Evolutionary conservation across 176 grass and related monocot species (phyloP), one percentile per base, ranked within the genome.

Genomic region (Carex parvula): DNA sequence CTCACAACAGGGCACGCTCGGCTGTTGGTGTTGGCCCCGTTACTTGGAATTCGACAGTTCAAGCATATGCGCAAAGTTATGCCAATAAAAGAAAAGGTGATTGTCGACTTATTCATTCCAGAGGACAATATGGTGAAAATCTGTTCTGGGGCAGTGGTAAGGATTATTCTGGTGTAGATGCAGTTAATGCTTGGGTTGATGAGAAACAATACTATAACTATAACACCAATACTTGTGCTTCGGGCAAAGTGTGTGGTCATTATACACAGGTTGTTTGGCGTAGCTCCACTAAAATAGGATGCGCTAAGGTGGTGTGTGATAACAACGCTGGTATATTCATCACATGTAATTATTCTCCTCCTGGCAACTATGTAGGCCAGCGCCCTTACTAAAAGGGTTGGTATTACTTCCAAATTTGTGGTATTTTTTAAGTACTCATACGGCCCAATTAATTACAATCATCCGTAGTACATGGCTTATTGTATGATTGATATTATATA

Each of bases 141-240:
- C 1, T 79, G 7, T 79, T 58, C 18, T 22, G 74, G 74, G 74
- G 74, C 17, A 12, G 3, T 1, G 74, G 74, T 10, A 26, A 21
- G 18, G 74, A 79, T 59, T 79, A 10, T 32, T 79, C 74, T 53
- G 42, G 24, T 30, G 10, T 35, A n/a, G 74, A 79, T 35, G 74
- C 74, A 17, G 74, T 79, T 13, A 29, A 79, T 16, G 0, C 0
- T 9, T 79, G 46, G 46, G 74, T 79, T 0, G 10, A 16, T 29
- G 74, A 79, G 44, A 79, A 79, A 18, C 74, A 79, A 22, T 58
- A 79, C 17, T n/a, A n/a, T n/a, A n/a, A n/a, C n/a, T n/a, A n/a
- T n/a, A n/a, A n/a, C n/a, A n/a, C n/a, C n/a, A n/a, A n/a, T n/a
- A n/a, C n/a, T n/a, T n/a, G n/a, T n/a, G n/a, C n/a, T n/a, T n/a